A percentile compares a stretch with the other conserved stretches of the same genome.
Conservation (phyloP, 441 rosid species). For the Gossypium schwendimanii region DNA sequence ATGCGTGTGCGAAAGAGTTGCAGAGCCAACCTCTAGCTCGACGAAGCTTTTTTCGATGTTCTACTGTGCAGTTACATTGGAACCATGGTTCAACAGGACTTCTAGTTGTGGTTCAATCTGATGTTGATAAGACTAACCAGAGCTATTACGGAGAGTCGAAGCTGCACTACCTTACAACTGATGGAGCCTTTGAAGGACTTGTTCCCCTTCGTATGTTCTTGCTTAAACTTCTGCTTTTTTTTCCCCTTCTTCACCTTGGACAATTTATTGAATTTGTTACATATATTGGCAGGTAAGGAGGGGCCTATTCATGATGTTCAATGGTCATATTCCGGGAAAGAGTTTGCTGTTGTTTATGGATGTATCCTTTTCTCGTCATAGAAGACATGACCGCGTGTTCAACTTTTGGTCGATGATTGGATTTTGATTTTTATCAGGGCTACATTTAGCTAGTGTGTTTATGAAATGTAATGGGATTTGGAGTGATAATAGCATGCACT, state of each 20-base stretch:
- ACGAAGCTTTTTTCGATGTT: slow-evolving; percentile 77
- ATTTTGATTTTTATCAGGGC: neutral
- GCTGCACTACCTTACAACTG: slow-evolving; percentile 74
- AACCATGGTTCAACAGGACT: slow-evolving; percentile 80
- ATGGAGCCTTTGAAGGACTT: slow-evolving; percentile 77
- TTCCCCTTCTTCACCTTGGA: slow-evolving; percentile 6
- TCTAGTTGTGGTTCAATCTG: slow-evolving; percentile 69
- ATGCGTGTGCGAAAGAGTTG: slow-evolving; percentile 49
- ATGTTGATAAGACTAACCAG: slow-evolving; percentile 89
- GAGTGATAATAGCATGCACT: neutral
- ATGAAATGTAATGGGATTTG: neutral
- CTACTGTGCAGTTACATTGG: slow-evolving; percentile 78
- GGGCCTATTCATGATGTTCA: slow-evolving; percentile 96
- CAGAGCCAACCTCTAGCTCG: slow-evolving; percentile 74
- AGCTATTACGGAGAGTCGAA: slow-evolving; percentile 91
- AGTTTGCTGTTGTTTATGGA: slow-evolving; percentile 93
- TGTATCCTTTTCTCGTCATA: slow-evolving; percentile 61
- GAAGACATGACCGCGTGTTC: neutral
- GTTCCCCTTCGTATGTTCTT: slow-evolving; percentile 70
- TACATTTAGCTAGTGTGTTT: neutral
- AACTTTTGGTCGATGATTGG: neutral
- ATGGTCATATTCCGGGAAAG: slow-evolving; percentile 81
- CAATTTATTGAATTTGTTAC: slow-evolving; percentile 26
- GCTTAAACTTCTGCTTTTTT: slow-evolving; percentile 9
- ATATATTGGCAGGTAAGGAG: slow-evolving; percentile 64